Conservation (phyloP, 768 basidiomycete genomes). For the Amylocystis lapponica region DNA sequence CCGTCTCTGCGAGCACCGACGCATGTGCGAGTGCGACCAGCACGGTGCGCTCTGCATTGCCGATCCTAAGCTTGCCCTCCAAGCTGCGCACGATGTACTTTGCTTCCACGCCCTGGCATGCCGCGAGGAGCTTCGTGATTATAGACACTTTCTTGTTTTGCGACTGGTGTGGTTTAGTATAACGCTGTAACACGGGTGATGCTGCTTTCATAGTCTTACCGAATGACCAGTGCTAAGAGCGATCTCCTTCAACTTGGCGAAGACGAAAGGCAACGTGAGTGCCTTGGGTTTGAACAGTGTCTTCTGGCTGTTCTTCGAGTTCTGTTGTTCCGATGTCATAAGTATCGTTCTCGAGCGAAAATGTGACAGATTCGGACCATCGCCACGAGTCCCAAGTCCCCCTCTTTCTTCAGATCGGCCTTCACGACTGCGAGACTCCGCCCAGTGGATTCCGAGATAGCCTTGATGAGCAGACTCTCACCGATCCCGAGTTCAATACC, state of each 20-base stretch:
- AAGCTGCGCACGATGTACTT: constrained; percentile 95
- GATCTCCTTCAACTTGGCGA: constrained; percentile 86
- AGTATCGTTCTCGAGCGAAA: not conserved
- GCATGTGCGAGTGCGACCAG: constrained; percentile 93
- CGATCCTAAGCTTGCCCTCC: constrained; percentile 95
- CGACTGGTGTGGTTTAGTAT: constrained; percentile 45
- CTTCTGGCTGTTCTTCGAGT: constrained; percentile 89
- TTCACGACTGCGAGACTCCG: constrained; percentile 78
- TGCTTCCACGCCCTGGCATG: constrained; percentile 87
- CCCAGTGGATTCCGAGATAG: constrained; percentile 94
- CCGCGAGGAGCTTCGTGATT: constrained; percentile 89
- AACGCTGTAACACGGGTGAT: not conserved
- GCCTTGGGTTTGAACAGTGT: constrained; percentile 93
- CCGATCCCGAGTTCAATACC: constrained; percentile 96
- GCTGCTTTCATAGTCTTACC: constrained; percentile 35
- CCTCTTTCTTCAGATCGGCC: constrained; percentile 88
- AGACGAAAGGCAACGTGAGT: constrained; percentile 83
- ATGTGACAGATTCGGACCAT: constrained; percentile 76
- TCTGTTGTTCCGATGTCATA: constrained; percentile 49
- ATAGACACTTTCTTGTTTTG: constrained; percentile 94
- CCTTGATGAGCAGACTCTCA: constrained; percentile 89
- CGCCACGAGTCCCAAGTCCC: constrained; percentile 95
- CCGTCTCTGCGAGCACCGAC: constrained; percentile 74
- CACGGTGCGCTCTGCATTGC: constrained; percentile 95
- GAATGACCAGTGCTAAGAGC: constrained; percentile 81